Evolutionary conservation across 1,139 yeast genomes (phyloP).

Genomic region (Scheffersomyces lignicola): DNA sequence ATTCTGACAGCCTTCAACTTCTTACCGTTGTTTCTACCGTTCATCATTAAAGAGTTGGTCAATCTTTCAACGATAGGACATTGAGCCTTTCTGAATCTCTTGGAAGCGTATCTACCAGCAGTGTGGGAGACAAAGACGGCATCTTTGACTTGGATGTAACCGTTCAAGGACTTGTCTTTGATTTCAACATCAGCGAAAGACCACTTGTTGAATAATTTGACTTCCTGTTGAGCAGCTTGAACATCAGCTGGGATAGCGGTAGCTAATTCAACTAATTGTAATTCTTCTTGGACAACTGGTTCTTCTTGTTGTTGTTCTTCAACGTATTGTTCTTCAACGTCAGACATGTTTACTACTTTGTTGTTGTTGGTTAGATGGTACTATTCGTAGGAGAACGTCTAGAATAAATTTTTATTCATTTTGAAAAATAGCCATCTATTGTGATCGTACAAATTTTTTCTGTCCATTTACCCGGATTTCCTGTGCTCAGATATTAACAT

Average conservation of each 20-base stretch:
- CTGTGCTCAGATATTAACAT: slow-evolving; percentile 9
- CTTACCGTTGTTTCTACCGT: slow-evolving; percentile 99
- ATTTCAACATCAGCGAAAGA: slow-evolving; percentile 96
- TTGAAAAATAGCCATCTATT: not conserved
- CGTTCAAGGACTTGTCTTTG: slow-evolving; percentile 97
- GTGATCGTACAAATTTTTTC: slow-evolving; percentile 1
- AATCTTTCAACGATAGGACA: slow-evolving; percentile 99
- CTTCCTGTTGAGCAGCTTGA: slow-evolving; percentile 93
- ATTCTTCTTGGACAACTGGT: slow-evolving; percentile 69
- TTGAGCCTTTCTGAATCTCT: slow-evolving; percentile 99
- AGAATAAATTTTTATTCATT: not conserved
- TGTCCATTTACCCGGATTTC: slow-evolving; percentile 11
- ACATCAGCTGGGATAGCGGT: slow-evolving; percentile 96
- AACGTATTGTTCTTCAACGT: slow-evolving; percentile 51
- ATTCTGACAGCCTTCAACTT: slow-evolving; percentile 99
- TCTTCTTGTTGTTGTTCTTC: slow-evolving; percentile 34
- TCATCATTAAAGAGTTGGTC: slow-evolving; percentile 99
- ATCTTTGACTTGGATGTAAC: slow-evolving; percentile 96
- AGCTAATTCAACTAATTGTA: slow-evolving; percentile 81
- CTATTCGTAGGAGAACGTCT: not conserved
- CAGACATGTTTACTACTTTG: slow-evolving; percentile 41
- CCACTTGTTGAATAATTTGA: slow-evolving; percentile 99
- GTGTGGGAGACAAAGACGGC: slow-evolving; percentile 99
- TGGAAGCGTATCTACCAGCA: slow-evolving; percentile 99
- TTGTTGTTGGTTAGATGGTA: not conserved